Base-by-base conservation (phyloP, 495 filamentous ascomycete species). In the Corynascus novoguineensis region DNA sequence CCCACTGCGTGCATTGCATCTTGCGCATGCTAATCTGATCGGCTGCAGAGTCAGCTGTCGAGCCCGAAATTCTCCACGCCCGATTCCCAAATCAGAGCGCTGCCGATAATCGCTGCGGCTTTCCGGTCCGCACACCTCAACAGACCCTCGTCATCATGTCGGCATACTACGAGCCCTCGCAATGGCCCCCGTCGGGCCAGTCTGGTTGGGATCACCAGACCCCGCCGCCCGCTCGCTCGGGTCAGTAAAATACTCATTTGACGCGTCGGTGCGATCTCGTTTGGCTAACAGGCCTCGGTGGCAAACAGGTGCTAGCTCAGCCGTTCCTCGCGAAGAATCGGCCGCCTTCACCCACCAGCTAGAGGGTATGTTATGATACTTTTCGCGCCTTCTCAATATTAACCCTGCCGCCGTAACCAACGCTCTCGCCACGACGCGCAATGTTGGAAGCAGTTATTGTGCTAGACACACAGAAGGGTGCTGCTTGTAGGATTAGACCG, bases 321-420 rank as follows among this genome's bases (percentile, higher is more conserved):
- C 83, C 58, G 82, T 85, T 66, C 87, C 90, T 59, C 83, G 83
- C 55, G 87, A 93, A 60, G 91, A 96, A 41, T 71, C 80, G 42
- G 73, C 82, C 53, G 92, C 92, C 50, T 97, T 97, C 70, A 77
- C 82, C 56, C 84, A 88, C 61, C 92, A 97, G 74, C 83, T 96
- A 71, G 92, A 97, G 78, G 90, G 90, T 96, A 88, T 64, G 85
- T 82, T 52, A 53, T 50, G 21, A 22, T 32, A 49, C n/a, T 53
- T n/a, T 31, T 27, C 44, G 8, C 37, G 44, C n/a, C 9, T 15
- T 8, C n/a, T 41, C n/a, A 8, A 6, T 15, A 41, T 6, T 17
- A 15, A 2, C 37, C 37, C 17, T 5, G n/a, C 35, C 35, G 35
- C 35, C 17, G 14, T 15, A 17, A 8, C 15, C 37, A 17, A 41